These are phyloP conservation scores for Chalciporus pseudorubinellus DNA, from an alignment of 768 basidiomycete genomes.

Conservation along the genomic window DNA sequence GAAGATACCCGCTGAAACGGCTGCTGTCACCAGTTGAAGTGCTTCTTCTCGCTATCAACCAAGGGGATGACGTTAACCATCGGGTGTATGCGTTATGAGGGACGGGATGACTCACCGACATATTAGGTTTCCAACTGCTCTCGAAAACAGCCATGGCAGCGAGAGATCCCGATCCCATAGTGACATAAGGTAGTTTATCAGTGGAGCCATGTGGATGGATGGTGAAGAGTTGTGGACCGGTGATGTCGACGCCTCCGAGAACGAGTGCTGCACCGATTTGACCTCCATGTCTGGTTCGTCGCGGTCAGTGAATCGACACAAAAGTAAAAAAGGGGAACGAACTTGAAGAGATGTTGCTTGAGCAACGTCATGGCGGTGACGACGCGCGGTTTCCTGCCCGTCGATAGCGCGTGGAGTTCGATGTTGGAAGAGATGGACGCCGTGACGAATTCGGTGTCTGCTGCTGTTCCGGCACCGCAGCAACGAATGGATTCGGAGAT, in stretches of 20 bases:
- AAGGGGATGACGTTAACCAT: constrained; percentile 8
- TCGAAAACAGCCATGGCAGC: constrained; percentile 99
- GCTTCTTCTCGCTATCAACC: constrained; percentile 67
- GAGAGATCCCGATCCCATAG: constrained; percentile 95
- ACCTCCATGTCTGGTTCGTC: constrained; percentile 73
- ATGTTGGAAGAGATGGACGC: constrained; percentile 96
- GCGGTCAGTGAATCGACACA: not conserved
- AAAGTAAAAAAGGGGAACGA: constrained; percentile 18
- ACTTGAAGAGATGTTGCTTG: constrained; percentile 93
- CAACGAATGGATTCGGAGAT: constrained; percentile 94
- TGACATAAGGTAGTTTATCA: constrained; percentile 97
- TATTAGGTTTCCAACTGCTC: constrained; percentile 72
- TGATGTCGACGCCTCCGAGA: constrained; percentile 92
- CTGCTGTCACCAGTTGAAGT: constrained; percentile 76
- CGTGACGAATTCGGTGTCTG: constrained; percentile 94
- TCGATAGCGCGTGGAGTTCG: constrained; percentile 86
- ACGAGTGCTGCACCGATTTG: constrained; percentile 94
- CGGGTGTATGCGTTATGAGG: no score
- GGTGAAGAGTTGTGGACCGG: constrained; percentile 94
- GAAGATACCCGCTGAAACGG: constrained; percentile 95
- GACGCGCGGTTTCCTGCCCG: constrained; percentile 88
- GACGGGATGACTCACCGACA: constrained; percentile 53
- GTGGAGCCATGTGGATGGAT: constrained; percentile 96
- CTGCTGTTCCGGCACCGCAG: constrained; percentile 99
- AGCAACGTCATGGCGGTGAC: constrained; percentile 99